Evolutionary conservation across 805 yeast genomes (phyloP), one percentile per base, ranked within the genome.

Genomic region (Candida saitoana): DNA sequence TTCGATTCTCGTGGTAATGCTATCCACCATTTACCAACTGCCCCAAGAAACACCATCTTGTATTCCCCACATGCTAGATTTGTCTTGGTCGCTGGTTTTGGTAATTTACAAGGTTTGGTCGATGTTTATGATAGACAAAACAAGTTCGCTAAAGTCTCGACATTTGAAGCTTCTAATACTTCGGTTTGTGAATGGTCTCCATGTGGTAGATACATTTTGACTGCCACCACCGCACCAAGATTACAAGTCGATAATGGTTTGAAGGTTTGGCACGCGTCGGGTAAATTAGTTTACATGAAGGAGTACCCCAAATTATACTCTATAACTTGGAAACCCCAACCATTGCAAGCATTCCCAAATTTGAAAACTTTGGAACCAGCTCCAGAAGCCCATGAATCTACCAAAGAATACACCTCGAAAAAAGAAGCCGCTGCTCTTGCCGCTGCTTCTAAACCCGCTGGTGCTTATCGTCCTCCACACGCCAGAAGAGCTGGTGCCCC

Each of bases 111-210:
- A 69, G 99, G 99, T 47, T 80, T 90, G 12, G 95, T 93, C 44
- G 98, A 95, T 61, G 84, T 93, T 47, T 82, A 89, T 59, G 99
- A 93, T 69, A 85, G 97, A 60, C 87, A 82, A 62, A 81, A 84
- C 59, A 84, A 86, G 63, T 91, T 89, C 62, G 67, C 74, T 42
- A 86, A 87, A 62, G 78, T 93, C 40, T 73, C 89, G 16, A 75
- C 87, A 15, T 84, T 93, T 56, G 87, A 87, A 57, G 99, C 98
- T 11, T 69, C 96, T 35, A 95, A 93, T 69, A 89, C 98, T 12
- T 84, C 95, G n/a, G 95, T 84, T 35, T 91, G 96, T 62, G 87
- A 87, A 62, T 93, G 99, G 99, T 82, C 95, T 2, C 99, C 99
- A 7, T 95, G 93, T 65, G 98, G 99, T 30, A 81, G 93, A 56